These are phyloP conservation scores for Trebouxia sp. DNA, from an alignment of 139 green algal species.

Conservation along the genomic window DNA sequence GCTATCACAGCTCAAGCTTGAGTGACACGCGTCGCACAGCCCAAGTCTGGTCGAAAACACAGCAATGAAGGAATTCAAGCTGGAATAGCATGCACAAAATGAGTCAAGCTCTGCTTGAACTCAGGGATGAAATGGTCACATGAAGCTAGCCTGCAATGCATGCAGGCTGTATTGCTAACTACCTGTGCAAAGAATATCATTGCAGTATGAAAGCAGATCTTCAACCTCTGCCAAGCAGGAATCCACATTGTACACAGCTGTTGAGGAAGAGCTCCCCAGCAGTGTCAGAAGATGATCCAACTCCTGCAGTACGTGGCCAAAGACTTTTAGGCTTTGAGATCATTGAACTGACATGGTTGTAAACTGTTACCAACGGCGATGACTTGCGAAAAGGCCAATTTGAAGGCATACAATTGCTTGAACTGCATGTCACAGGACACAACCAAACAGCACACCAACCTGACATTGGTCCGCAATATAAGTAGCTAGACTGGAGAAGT, in stretches of 20 bases:
- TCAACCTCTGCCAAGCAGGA: slow-evolving; percentile 87
- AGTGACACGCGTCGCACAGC: too few species aligned
- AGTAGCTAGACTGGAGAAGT: slow-evolving; percentile 67
- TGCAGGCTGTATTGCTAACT: not conserved
- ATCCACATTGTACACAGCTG: slow-evolving; percentile 66
- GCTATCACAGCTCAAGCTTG: too few species aligned
- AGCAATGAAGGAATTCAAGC: too few species aligned
- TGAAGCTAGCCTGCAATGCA: not conserved
- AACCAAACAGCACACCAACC: slow-evolving; percentile 42
- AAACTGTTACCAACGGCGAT: too few species aligned
- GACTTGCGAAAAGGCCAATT: too few species aligned
- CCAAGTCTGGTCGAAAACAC: too few species aligned
- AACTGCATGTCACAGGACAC: too few species aligned
- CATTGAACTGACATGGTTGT: too few species aligned
- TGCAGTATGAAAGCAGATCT: slow-evolving; percentile 92
- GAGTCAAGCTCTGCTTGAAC: too few species aligned
- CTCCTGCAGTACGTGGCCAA: slow-evolving; percentile 23
- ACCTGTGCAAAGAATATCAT: slow-evolving; percentile 85
- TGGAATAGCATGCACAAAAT: too few species aligned
- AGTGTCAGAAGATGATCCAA: slow-evolving; percentile 50
- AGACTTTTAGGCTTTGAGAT: not conserved
- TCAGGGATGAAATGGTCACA: too few species aligned
- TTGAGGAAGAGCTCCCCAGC: slow-evolving; percentile 40
- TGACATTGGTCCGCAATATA: slow-evolving; percentile 77
- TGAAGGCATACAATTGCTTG: too few species aligned